These are phyloP conservation scores for Phellinidium pouzarii DNA, from an alignment of 1,284 basidiomycete species.

Conservation along the genomic window DNA sequence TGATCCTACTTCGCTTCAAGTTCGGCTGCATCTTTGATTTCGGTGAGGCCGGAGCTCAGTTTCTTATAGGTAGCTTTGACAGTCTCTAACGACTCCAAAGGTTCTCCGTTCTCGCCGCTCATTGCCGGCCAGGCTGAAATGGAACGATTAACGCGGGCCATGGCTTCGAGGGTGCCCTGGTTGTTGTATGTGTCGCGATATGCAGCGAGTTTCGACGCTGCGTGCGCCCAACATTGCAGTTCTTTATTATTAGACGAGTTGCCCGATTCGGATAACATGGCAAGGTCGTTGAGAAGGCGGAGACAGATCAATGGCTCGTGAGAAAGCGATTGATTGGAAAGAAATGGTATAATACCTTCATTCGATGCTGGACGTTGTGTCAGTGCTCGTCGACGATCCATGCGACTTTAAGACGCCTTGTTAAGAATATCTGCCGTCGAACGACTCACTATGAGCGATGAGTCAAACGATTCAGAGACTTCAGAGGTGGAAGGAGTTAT, in stretches of 20 bases:
- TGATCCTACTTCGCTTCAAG: slow-evolving; percentile 51
- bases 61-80: slow-evolving; percentile 60
- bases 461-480: no score
- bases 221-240: slow-evolving; percentile 57
- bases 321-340: background rate
- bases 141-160: slow-evolving; percentile 63
- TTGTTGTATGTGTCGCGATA: slow-evolving; percentile 50
- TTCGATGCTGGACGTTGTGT: slow-evolving; percentile 49
- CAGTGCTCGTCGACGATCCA: slow-evolving; percentile 49
- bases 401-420: slow-evolving; percentile 25
- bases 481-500: no score
- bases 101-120: slow-evolving; percentile 49
- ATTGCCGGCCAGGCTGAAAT: slow-evolving; percentile 57
- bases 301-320: slow-evolving; percentile 2
- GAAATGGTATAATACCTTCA: slow-evolving; percentile 39
- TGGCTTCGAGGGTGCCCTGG: slow-evolving; percentile 45
- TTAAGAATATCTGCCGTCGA: background rate
- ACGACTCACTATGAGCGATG: no score
- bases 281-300: slow-evolving; percentile 7
- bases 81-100: slow-evolving; percentile 57
- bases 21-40: slow-evolving; percentile 53
- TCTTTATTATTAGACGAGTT: slow-evolving; percentile 11
- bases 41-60: slow-evolving; percentile 50
- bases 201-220: slow-evolving; percentile 45
- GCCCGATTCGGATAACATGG: slow-evolving; percentile 9